Evolutionary conservation across 108 stramenopile genomes (phyloP), one percentile per base, ranked within the genome.

Genomic region (Cyclotella cryptica): DNA sequence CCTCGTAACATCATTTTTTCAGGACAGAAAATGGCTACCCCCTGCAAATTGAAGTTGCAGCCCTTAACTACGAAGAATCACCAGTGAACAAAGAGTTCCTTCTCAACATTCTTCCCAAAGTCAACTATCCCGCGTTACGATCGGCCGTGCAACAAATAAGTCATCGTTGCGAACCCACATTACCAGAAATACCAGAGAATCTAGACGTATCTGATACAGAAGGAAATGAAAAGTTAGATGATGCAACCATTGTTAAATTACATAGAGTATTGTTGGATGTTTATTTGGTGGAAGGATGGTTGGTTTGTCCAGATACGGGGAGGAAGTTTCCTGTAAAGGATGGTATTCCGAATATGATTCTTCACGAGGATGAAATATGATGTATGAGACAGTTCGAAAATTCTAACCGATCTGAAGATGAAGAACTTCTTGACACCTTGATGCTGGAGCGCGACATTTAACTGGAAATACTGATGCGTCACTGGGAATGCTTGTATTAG

Each of bases 351-450:
- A 98, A 98, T 73, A 98, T 98, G 98, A 91, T 98, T 53, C 82
- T 99, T 40, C 97, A 98, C 67, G 98, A 98, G 71, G 98, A 99
- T 86, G 98, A 98, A 84, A 87, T 98, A 29, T 96, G 86, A 66
- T 39, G 6, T 21, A 27, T 24, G 49, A 7, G 49, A 19, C 49
- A 19, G 8, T 35, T 35, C 35, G 35, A 35, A 2, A 2, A 35
- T 35, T 5, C 6, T 35, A 5, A 35, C 35, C 35, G 2, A 35
- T 5, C 35, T 35, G 6, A 35, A 35, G 35, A 35, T 35, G 6
- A 35, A 2, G 35, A 35, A 35, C 35, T 35, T 35, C 35, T 35
- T 35, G 35, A 6, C 35, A n/a, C n/a, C n/a, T n/a, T n/a, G n/a
- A n/a, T n/a, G n/a, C n/a, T n/a, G n/a, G 35, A 35, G 6, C 35